Percentiles rank a stretch among this genome's conserved stretches.
phyloP scores from a whole-genome alignment of 768 basidiomycete species.

The Mycena floridula region DNA sequence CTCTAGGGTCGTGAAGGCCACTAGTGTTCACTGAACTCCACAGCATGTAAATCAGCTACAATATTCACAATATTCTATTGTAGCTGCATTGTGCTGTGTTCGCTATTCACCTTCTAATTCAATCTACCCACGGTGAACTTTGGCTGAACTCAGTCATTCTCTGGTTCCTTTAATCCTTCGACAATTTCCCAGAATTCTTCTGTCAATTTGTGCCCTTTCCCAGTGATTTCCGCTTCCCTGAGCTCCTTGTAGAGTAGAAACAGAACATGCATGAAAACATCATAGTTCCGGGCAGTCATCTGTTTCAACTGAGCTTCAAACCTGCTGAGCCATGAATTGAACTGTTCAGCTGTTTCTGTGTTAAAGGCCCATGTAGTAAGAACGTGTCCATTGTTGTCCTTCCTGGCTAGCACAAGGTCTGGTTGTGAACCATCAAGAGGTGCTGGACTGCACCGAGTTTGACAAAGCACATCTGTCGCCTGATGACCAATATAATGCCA shows the following conservation, averaged over 20 bases:
- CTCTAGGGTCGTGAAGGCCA: too few relatives aligned
- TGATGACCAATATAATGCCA: slow-evolving; percentile 3
- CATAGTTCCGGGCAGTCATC: slow-evolving; percentile 11
- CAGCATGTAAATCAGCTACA: too few relatives aligned
- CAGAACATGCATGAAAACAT: slow-evolving; percentile 11
- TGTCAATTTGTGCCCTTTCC: not conserved
- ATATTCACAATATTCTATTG: too few relatives aligned
- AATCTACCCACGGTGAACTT: too few relatives aligned
- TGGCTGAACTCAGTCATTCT: too few relatives aligned
- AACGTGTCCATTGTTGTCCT: slow-evolving; percentile 4
- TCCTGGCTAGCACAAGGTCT: slow-evolving; percentile 6
- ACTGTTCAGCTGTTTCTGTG: slow-evolving; percentile 15
- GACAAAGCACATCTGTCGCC: slow-evolving; percentile 10
- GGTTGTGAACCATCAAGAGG: slow-evolving; percentile 13
- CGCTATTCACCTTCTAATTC: too few relatives aligned
- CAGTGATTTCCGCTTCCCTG: slow-evolving; percentile 3
- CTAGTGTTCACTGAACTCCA: too few relatives aligned
- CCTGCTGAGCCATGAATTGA: slow-evolving; percentile 13
- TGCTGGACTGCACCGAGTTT: slow-evolving; percentile 10
- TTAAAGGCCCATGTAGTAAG: slow-evolving; percentile 11
- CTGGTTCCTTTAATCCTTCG: too few relatives aligned
- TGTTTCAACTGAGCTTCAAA: slow-evolving; percentile 12
- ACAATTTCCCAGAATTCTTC: slow-evolving; percentile 5
- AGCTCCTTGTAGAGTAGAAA: slow-evolving; percentile 11
- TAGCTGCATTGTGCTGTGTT: too few relatives aligned